Evolutionary conservation across 106 monocot species (phyloP).

Genomic region (Cymbidium sinense): DNA sequence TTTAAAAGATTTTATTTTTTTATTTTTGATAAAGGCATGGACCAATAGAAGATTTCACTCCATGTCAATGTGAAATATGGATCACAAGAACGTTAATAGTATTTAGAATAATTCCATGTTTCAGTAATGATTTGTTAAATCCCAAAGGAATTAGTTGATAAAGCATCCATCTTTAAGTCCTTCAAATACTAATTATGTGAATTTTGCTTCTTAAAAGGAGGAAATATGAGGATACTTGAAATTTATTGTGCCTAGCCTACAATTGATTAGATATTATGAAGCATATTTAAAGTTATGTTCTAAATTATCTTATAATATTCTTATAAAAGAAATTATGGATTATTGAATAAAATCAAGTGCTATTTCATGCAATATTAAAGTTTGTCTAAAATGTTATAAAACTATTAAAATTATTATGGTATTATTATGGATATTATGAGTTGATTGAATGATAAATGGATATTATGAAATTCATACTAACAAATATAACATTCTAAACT

Average conservation of each 20-base stretch:
- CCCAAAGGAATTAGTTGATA: slow-evolving; percentile 12
- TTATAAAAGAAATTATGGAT: too few relatives aligned
- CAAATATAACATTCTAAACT: too few relatives aligned
- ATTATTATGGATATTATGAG: too few relatives aligned
- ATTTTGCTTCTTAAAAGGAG: slow-evolving; percentile 9
- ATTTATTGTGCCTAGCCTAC: slow-evolving; percentile 7
- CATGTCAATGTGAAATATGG: slow-evolving; percentile 7
- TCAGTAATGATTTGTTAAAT: neutral
- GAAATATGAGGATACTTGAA: neutral
- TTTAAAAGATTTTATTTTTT: neutral
- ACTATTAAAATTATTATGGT: too few relatives aligned
- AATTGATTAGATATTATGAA: neutral
- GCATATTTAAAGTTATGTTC: too few relatives aligned
- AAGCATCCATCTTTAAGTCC: slow-evolving; percentile 10
- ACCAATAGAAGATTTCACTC: slow-evolving; percentile 22
- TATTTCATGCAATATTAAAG: too few relatives aligned
- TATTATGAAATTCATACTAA: too few relatives aligned
- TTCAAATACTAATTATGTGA: too few relatives aligned
- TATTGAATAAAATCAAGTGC: too few relatives aligned
- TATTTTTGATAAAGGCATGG: slow-evolving; percentile 14
- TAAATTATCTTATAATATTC: too few relatives aligned
- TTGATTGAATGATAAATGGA: too few relatives aligned
- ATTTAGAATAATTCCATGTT: neutral
- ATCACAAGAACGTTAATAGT: neutral
- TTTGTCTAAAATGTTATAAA: too few relatives aligned